Evolutionary conservation across 1,284 basidiomycete genomes (phyloP).

Genomic region (Trametes versicolor): DNA sequence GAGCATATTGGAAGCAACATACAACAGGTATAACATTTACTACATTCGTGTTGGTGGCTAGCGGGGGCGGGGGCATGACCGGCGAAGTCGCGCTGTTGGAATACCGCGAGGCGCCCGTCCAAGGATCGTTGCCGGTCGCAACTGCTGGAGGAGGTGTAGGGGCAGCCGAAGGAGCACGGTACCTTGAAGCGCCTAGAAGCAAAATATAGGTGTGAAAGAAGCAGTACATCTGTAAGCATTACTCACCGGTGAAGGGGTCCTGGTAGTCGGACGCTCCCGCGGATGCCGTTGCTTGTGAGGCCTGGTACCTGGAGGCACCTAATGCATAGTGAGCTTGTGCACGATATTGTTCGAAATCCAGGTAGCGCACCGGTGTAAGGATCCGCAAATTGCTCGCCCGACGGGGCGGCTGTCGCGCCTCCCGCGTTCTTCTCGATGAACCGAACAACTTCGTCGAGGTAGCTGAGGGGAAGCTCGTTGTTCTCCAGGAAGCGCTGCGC

Average conservation of each 20-base stretch:
- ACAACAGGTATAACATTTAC: slow-evolving; percentile 66
- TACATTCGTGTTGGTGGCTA: slow-evolving; percentile 29
- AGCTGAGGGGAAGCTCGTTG: slow-evolving; percentile 86
- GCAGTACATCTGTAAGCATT: slow-evolving; percentile 24
- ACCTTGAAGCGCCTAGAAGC: slow-evolving; percentile 50
- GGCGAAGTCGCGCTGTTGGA: slow-evolving; percentile 46
- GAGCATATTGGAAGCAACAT: slow-evolving; percentile 38
- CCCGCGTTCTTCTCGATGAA: slow-evolving; percentile 95
- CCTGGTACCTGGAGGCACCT: slow-evolving; percentile 72
- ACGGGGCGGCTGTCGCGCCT: slow-evolving; percentile 74
- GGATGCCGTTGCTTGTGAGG: slow-evolving; percentile 44
- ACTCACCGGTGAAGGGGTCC: slow-evolving; percentile 50
- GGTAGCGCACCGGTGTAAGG: slow-evolving; percentile 85
- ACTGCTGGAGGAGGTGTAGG: slow-evolving; percentile 33
- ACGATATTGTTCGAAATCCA: slow-evolving; percentile 9
- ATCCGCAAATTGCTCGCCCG: slow-evolving; percentile 76
- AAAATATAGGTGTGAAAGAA: slow-evolving; percentile 6
- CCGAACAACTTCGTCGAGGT: slow-evolving; percentile 91
- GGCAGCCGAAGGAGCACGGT: slow-evolving; percentile 41
- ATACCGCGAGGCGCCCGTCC: slow-evolving; percentile 78
- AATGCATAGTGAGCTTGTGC: slow-evolving; percentile 14
- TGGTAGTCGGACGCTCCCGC: slow-evolving; percentile 43
- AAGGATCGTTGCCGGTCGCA: slow-evolving; percentile 62
- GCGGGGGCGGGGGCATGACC: slow-evolving; percentile 23
- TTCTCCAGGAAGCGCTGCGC: slow-evolving; percentile 90